These are phyloP conservation scores for Verbascum thapsus DNA, from an alignment of 257 asterid species.

Conservation along the genomic window DNA sequence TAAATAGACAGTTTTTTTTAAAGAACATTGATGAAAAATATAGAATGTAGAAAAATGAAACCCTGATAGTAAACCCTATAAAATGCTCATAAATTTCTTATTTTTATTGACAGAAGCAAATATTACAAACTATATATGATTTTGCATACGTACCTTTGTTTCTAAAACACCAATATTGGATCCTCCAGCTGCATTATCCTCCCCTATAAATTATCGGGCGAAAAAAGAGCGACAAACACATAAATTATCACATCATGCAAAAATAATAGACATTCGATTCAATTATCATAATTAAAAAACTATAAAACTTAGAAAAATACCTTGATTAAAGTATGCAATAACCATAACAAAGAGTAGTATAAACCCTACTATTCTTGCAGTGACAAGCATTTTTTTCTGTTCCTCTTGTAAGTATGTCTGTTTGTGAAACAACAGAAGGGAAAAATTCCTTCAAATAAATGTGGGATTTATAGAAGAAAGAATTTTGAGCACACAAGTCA, in stretches of 20 bases:
- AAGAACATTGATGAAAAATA: no score
- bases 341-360: slow-evolving; percentile 38
- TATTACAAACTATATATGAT: not conserved
- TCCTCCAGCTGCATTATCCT: slow-evolving; percentile 27
- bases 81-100: not conserved
- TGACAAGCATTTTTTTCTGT: slow-evolving; percentile 32
- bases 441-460: slow-evolving; percentile 24
- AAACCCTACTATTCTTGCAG: slow-evolving; percentile 34
- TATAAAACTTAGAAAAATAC: slow-evolving; percentile 16
- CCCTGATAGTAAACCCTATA: slow-evolving; percentile 4
- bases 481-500: slow-evolving; percentile 44
- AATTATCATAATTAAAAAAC: not conserved
- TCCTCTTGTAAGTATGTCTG: slow-evolving; percentile 16
- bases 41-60: no score
- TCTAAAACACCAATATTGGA: slow-evolving; percentile 30
- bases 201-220: slow-evolving; percentile 30
- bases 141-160: slow-evolving; percentile 34
- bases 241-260: slow-evolving; percentile 15
- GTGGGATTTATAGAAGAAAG: slow-evolving; percentile 44
- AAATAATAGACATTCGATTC: not conserved
- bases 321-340: slow-evolving; percentile 32
- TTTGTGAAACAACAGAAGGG: slow-evolving; percentile 41
- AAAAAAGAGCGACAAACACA: no score
- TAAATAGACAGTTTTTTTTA: no score
- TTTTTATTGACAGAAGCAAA: not conserved